Base-by-base conservation (phyloP, 2,329 filamentous ascomycete genomes). In the Curvularia hawaiiensis region DNA sequence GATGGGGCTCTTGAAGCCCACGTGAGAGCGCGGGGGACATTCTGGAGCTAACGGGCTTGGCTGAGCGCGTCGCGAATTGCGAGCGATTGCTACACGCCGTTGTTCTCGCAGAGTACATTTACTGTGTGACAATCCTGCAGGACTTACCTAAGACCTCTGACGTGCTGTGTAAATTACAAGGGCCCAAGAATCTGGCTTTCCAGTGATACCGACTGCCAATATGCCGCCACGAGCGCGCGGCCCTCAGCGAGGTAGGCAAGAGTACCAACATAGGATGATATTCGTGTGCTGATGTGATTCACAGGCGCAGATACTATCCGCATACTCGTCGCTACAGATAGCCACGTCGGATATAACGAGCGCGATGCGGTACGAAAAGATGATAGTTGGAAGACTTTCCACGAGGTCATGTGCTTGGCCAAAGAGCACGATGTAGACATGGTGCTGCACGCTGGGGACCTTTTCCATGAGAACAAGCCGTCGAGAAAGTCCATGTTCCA, bases 381-480 rank as follows among this genome's bases (percentile, higher is more conserved):
- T 75, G 95, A 99, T 76, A 97, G 92, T 78, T 98, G 94, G 93
- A 90, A 88, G 73, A 92, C 90, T 3, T 99, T 99, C 79, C 90
- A 99, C 75, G 95, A 99, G 77, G 87, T 97, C 60, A 92, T 99
- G 90, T 89, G 88, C 63, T 79, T 98, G 41, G 95, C 94, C 20
- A 91, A 89, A 71, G 87, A 88, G 33, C 84, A 89, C 73, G 95
- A 99, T 79, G 95, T 99, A 64, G 95, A 99, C 77, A 98, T 99
- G 95, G 90, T 99, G 0, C 83, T 99, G 2, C 87, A 99, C 4
- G 94, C 90, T 3, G 95, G 95, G 46, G 95, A 99, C 74, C 84
- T 99, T 1, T 99, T 99, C 73, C 96, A 99, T 75, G 94, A 99
- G 67, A 99, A 99, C 77, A 97, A 97, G 70, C 96, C 95, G 3